Conservation (phyloP, 805 yeast species). For the Myxozyma udenii region DNA sequence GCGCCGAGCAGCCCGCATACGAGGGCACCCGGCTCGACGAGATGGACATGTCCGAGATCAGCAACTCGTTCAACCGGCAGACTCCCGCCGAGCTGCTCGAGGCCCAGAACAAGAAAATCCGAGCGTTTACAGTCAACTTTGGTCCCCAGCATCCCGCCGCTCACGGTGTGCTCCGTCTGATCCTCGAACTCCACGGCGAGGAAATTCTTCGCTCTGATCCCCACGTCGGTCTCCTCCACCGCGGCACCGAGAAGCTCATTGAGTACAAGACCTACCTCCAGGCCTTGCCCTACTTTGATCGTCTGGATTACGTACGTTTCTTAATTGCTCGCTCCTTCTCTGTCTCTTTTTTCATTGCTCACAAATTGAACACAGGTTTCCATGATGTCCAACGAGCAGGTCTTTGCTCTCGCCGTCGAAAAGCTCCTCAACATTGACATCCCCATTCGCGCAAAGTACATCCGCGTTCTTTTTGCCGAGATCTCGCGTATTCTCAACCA, state of each 20-base stretch:
- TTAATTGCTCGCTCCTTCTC: too few relatives aligned
- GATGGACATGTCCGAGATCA: slow-evolving; percentile 4
- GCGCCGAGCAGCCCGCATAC: slow-evolving; percentile 12
- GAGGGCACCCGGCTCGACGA: slow-evolving; percentile 19
- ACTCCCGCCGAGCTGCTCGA: slow-evolving; percentile 27
- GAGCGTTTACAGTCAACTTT: slow-evolving; percentile 85
- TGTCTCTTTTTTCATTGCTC: neutral
- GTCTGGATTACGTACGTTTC: slow-evolving; percentile 62
- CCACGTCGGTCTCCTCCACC: slow-evolving; percentile 80
- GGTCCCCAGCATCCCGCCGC: slow-evolving; percentile 97
- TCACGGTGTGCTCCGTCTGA: slow-evolving; percentile 84
- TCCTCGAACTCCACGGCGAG: slow-evolving; percentile 83
- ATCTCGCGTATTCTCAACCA: slow-evolving; percentile 81
- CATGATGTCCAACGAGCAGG: slow-evolving; percentile 90
- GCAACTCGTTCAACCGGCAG: slow-evolving; percentile 23
- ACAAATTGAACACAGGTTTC: slow-evolving; percentile 37
- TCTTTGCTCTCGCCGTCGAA: slow-evolving; percentile 78
- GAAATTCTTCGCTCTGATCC: slow-evolving; percentile 85
- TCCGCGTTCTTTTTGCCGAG: slow-evolving; percentile 82
- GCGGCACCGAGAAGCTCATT: slow-evolving; percentile 87
- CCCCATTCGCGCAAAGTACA: slow-evolving; percentile 79
- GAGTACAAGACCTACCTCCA: slow-evolving; percentile 83
- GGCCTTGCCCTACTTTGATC: slow-evolving; percentile 84
- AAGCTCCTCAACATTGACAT: slow-evolving; percentile 80
- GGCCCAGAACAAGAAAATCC: slow-evolving; percentile 46